phyloP scores from a whole-genome alignment of 2,329 filamentous ascomycete species.

The Byssothecium circinans region DNA sequence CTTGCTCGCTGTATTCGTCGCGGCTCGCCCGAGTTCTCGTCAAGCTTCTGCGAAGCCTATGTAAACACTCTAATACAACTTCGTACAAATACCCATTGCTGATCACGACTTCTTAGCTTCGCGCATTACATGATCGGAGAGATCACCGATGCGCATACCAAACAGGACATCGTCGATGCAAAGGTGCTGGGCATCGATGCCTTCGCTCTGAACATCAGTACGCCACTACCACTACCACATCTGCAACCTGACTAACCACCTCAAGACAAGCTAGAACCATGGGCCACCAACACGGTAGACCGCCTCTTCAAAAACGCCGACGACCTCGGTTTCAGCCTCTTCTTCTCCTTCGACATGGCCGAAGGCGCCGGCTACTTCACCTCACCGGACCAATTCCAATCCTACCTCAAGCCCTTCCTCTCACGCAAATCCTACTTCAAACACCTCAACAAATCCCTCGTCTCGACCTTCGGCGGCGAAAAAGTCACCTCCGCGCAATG shows the following conservation, averaged over 20 bases:
- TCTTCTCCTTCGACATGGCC: conserved; percentile 44
- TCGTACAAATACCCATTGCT: neutral
- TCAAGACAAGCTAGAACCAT: conserved; percentile 17
- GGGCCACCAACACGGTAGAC: conserved; percentile 30
- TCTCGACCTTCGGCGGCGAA: conserved; percentile 39
- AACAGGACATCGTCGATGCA: conserved; percentile 31
- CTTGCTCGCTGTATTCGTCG: conserved; percentile 7
- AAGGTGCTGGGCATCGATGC: conserved; percentile 37
- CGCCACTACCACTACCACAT: conserved; percentile 1
- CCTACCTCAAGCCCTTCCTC: conserved; percentile 27
- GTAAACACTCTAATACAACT: conserved; percentile 2
- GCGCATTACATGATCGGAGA: conserved; percentile 31
- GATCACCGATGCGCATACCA: conserved; percentile 19
- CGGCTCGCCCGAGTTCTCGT: neutral
- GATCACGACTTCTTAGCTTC: conserved; percentile 10
- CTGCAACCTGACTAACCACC: neutral
- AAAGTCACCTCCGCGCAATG: conserved; percentile 19
- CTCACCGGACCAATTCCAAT: conserved; percentile 28
- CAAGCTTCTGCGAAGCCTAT: conserved; percentile 9
- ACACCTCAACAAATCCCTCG: conserved; percentile 30
- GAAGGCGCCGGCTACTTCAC: conserved; percentile 15
- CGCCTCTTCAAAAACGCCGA: conserved; percentile 37
- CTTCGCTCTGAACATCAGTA: conserved; percentile 40
- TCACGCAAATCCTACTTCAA: conserved; percentile 29
- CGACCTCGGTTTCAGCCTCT: conserved; percentile 35